These are phyloP conservation scores for Dendrocalamus latiflorus DNA, from an alignment of 202 grass and related monocot species.

Conservation along the genomic window DNA sequence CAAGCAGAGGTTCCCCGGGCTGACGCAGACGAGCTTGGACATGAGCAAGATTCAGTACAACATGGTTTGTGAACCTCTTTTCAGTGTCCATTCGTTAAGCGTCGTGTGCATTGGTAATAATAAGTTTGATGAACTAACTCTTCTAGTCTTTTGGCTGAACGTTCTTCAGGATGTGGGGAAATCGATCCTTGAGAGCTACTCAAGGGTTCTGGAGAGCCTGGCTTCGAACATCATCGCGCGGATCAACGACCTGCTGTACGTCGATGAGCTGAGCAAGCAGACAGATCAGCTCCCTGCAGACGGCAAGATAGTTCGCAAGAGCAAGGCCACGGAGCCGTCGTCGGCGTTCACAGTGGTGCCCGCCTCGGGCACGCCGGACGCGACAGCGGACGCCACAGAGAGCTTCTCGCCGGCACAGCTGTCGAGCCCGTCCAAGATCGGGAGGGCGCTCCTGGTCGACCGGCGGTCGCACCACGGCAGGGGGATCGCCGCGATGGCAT, in stretches of 20 bases:
- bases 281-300: conserved; percentile 25
- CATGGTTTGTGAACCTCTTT: conserved; percentile 40
- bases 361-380: conserved; percentile 67
- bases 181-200: conserved; percentile 94
- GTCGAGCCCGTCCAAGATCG: conserved; percentile 57
- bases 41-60: conserved; percentile 96
- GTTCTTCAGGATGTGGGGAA: conserved; percentile 81
- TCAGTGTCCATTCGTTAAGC: neutral
- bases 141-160: neutral
- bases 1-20: conserved; percentile 87
- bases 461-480: no score
- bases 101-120: no score
- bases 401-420: conserved; percentile 64
- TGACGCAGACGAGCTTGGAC: conserved; percentile 87
- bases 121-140: neutral
- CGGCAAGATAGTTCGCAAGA: conserved; percentile 31
- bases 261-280: conserved; percentile 64
- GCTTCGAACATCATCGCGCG: no score
- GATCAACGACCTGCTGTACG: conserved; percentile 78
- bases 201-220: conserved; percentile 93
- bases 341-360: no score
- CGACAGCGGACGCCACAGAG: conserved; percentile 49
- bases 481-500: no score
- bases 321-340: no score
- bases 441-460: conserved; percentile 63